phyloP scores from a whole-genome alignment of 2,329 filamentous ascomycete genomes.

The Diplodia seriata region DNA sequence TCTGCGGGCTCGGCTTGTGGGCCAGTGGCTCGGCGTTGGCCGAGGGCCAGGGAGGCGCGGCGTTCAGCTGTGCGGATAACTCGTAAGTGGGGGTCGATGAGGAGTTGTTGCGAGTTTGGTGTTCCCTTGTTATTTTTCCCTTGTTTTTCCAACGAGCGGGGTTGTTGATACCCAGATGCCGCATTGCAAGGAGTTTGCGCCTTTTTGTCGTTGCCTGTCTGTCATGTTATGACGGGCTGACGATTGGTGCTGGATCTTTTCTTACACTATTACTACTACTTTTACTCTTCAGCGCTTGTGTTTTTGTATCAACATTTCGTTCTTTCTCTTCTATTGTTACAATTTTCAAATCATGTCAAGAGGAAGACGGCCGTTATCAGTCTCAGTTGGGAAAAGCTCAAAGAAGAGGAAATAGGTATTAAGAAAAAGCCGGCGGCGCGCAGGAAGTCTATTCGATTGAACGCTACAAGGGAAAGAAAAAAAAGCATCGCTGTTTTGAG shows the following conservation, averaged over 20 bases:
- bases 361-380: background rate
- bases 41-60: constrained; percentile 39
- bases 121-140: too few species aligned
- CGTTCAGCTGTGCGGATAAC: constrained; percentile 44
- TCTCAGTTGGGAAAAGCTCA: background rate
- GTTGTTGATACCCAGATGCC: background rate
- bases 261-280: background rate
- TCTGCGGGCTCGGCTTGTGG: constrained; percentile 40
- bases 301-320: too few species aligned
- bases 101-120: too few species aligned
- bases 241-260: background rate
- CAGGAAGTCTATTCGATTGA: background rate
- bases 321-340: background rate
- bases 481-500: background rate
- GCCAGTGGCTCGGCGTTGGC: constrained; percentile 40
- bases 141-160: background rate
- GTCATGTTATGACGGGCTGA: background rate
- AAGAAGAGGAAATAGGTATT: background rate
- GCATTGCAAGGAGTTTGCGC: background rate
- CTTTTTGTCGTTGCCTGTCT: background rate
- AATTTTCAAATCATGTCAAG: background rate
- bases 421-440: background rate
- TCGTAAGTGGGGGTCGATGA: constrained; percentile 19
- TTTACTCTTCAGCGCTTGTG: background rate
- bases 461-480: background rate